phyloP scores from a whole-genome alignment of 2,329 filamentous ascomycete genomes.

The Trichoderma simmonsii region DNA sequence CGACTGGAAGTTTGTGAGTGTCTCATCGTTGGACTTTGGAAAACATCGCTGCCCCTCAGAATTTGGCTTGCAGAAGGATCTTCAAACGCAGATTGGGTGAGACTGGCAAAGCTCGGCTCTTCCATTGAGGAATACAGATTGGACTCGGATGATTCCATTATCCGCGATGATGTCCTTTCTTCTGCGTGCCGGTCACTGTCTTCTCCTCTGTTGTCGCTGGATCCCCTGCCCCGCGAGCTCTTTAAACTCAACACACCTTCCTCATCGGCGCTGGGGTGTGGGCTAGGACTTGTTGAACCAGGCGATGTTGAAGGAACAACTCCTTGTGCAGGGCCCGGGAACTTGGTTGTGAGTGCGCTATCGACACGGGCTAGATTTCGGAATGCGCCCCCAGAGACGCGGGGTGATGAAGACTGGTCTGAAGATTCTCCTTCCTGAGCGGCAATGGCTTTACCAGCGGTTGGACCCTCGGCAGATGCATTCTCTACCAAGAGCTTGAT shows the following conservation, averaged over 20 bases:
- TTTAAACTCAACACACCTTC: conserved; percentile 42
- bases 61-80: conserved; percentile 91
- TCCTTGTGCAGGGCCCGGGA: conserved; percentile 58
- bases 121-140: conserved; percentile 69
- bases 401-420: conserved; percentile 21
- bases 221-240: conserved; percentile 56
- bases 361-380: conserved; percentile 26
- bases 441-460: conserved; percentile 24
- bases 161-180: conserved; percentile 46
- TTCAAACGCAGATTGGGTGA: conserved; percentile 66
- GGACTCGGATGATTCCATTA: conserved; percentile 68
- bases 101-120: conserved; percentile 68
- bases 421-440: conserved; percentile 20
- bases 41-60: conserved; percentile 80
- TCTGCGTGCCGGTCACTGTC: conserved; percentile 46
- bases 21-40: conserved; percentile 71
- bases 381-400: conserved; percentile 30
- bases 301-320: conserved; percentile 56
- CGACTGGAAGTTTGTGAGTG: conserved; percentile 43
- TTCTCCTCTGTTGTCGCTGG: conserved; percentile 57
- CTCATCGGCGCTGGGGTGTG: conserved; percentile 56
- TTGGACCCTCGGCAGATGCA: conserved; percentile 44
- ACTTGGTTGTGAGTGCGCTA: conserved; percentile 38
- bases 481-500: conserved; percentile 71
- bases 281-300: conserved; percentile 44